Percentiles rank a stretch among this genome's conserved stretches.
phyloP scores from a whole-genome alignment of 176 grass and related monocot genomes.

The Raddia guianensis region DNA sequence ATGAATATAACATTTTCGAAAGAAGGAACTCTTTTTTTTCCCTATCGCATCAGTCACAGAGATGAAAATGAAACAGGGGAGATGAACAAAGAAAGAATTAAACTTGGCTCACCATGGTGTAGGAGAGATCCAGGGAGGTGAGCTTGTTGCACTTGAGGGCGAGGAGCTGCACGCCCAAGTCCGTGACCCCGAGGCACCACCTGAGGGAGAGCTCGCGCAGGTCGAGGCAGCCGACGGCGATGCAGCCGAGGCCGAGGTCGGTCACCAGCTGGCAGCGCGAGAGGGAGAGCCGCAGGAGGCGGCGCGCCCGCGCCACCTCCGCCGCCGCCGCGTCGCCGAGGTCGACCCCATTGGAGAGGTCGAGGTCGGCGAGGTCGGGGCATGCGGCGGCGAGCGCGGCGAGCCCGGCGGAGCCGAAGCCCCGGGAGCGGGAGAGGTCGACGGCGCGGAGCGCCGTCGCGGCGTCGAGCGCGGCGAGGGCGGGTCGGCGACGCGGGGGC shows the following conservation, averaged over 20 bases:
- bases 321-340: slow-evolving; percentile 55
- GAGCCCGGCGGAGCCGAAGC: slow-evolving; percentile 55
- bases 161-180: slow-evolving; percentile 66
- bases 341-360: slow-evolving; percentile 73
- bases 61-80: neutral
- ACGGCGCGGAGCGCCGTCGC: slow-evolving; percentile 41
- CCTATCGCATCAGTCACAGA: neutral
- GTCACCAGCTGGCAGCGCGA: slow-evolving; percentile 67
- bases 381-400: slow-evolving; percentile 52
- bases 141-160: slow-evolving; percentile 79
- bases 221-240: slow-evolving; percentile 73
- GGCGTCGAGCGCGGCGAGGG: slow-evolving; percentile 28
- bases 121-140: slow-evolving; percentile 68
- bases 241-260: slow-evolving; percentile 81
- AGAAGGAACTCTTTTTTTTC: neutral
- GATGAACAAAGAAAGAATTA: neutral
- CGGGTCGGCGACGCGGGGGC: slow-evolving; percentile 57
- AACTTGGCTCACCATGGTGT: slow-evolving; percentile 60
- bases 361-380: slow-evolving; percentile 53
- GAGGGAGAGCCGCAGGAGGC: slow-evolving; percentile 49
- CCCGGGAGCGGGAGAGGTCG: slow-evolving; percentile 69
- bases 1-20: neutral
- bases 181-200: slow-evolving; percentile 73
- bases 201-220: slow-evolving; percentile 70
- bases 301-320: slow-evolving; percentile 45